Conservation (phyloP, 225 moss, liverwort and hornwort genomes). For the Sphagnum contortum region DNA sequence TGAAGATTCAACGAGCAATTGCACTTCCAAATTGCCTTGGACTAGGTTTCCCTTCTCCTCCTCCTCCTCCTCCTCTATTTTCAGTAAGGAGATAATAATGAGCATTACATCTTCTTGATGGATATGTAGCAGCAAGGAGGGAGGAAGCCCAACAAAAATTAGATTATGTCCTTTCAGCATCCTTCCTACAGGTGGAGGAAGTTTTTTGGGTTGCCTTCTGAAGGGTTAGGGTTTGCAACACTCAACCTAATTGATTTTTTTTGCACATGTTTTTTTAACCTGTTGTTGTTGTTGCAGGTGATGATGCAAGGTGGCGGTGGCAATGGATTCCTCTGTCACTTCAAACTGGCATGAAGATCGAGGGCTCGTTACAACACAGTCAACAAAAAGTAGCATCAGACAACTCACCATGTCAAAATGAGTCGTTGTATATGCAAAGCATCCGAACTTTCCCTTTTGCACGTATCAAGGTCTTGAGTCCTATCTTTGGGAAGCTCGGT, state of each 20-base stretch:
- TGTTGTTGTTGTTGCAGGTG: slow-evolving; percentile 35
- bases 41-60: slow-evolving; percentile 33
- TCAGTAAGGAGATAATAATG: too few relatives aligned
- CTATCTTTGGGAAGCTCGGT: slow-evolving; percentile 74
- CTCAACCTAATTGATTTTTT: too few relatives aligned
- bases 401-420: slow-evolving; percentile 13
- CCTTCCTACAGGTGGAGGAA: too few relatives aligned
- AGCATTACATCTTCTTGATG: too few relatives aligned
- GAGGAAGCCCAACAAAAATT: too few relatives aligned
- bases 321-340: slow-evolving; percentile 73
- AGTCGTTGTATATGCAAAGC: slow-evolving; percentile 9
- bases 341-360: slow-evolving; percentile 48
- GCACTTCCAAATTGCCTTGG: slow-evolving; percentile 75
- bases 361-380: slow-evolving; percentile 26
- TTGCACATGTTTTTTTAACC: too few relatives aligned
- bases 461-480: slow-evolving; percentile 58
- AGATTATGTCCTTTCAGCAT: too few relatives aligned
- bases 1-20: slow-evolving; percentile 63
- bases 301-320: slow-evolving; percentile 90
- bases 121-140: too few relatives aligned
- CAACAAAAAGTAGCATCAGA: slow-evolving; percentile 17
- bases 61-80: neutral
- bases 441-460: slow-evolving; percentile 47
- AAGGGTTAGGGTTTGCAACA: too few relatives aligned
- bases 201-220: too few relatives aligned